A percentile compares a stretch with the other conserved stretches of the same genome.
These are phyloP conservation scores for Malus hybrid DNA, from an alignment of 331 rosid genomes.

Conservation along the genomic window DNA sequence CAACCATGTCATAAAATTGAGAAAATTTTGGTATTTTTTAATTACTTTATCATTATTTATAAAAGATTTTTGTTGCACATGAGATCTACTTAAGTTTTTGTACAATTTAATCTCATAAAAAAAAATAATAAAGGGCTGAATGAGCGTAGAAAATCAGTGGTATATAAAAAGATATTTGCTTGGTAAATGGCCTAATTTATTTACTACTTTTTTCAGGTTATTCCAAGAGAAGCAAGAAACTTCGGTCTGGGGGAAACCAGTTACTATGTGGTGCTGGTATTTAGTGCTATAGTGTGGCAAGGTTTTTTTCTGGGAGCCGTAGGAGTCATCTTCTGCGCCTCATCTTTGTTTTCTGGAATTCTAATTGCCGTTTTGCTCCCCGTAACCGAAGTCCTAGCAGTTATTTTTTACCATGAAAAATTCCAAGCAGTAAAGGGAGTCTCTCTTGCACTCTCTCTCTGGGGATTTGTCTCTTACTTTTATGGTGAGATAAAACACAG, in stretches of 20 bases:
- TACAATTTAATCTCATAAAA: too few species aligned
- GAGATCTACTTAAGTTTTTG: too few species aligned
- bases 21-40: neutral
- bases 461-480: constrained; percentile 70
- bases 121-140: too few species aligned
- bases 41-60: too few species aligned
- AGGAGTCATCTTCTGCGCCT: constrained; percentile 55
- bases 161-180: neutral
- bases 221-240: constrained; percentile 50
- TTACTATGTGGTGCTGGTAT: constrained; percentile 42
- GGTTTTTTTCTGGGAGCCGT: constrained; percentile 56
- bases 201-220: constrained; percentile 23
- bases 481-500: constrained; percentile 48
- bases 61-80: too few species aligned
- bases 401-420: constrained; percentile 49
- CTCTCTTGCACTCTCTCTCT: constrained; percentile 49
- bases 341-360: constrained; percentile 53
- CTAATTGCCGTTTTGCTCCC: constrained; percentile 47
- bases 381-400: constrained; percentile 45
- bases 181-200: neutral
- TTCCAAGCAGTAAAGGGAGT: constrained; percentile 56
- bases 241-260: constrained; percentile 40
- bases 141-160: neutral
- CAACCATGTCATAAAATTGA: neutral
- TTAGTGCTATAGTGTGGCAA: constrained; percentile 61